These are phyloP conservation scores for Vigna unguiculata DNA, from an alignment of 306 rosid genomes.

Conservation along the genomic window DNA sequence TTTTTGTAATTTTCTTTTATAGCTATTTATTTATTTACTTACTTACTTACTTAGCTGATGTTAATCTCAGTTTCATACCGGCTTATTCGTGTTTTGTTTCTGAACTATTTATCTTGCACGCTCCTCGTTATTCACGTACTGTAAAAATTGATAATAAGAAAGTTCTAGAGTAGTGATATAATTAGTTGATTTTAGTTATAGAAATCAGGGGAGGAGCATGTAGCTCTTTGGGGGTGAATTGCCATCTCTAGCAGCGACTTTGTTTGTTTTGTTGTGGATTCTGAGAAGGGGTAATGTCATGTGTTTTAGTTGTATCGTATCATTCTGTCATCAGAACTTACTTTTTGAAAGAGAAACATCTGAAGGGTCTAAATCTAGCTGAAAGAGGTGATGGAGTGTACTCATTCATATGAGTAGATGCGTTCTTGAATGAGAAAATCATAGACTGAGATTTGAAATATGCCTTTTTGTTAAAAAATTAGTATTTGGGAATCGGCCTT, in stretches of 20 bases:
- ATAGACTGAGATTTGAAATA: not conserved
- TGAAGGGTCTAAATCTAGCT: slow-evolving; percentile 7
- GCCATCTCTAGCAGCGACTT: slow-evolving; percentile 25
- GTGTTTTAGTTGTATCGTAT: not conserved
- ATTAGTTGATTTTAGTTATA: slow-evolving; percentile 16
- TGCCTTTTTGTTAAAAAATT: slow-evolving; percentile 4
- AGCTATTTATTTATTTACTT: not conserved
- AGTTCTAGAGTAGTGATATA: not conserved
- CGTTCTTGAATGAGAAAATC: slow-evolving; percentile 11
- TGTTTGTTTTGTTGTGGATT: slow-evolving; percentile 18
- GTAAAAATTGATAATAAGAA: not conserved
- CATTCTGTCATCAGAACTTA: not conserved
- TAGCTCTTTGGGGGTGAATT: slow-evolving; percentile 26
- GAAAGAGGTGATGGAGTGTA: slow-evolving; percentile 10
- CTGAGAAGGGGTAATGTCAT: not conserved
- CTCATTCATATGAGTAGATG: not conserved
- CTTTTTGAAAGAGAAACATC: slow-evolving; percentile 19
- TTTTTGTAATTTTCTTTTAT: not conserved
- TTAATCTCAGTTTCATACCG: not conserved
- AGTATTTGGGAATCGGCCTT: not conserved
- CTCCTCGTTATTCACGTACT: not conserved
- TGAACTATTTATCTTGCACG: not conserved
- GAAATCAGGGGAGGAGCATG: slow-evolving; percentile 18
- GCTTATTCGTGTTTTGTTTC: not conserved
- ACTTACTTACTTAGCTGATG: not conserved